Conservation (phyloP, 768 basidiomycete species). For the Boletellus sp. region DNA sequence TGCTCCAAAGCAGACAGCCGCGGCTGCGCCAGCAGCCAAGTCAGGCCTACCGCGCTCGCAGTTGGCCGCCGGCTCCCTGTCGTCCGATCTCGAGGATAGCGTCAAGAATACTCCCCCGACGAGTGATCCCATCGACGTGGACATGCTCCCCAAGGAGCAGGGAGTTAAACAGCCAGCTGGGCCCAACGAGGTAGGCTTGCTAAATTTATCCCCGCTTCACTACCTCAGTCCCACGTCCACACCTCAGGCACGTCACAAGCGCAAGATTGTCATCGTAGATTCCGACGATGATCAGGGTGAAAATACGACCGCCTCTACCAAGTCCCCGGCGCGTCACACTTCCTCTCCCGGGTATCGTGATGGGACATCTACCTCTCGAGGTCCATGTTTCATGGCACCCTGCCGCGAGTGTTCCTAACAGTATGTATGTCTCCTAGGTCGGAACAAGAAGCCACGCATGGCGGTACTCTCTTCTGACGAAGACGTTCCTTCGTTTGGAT, state of each 20-base stretch:
- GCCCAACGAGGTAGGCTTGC: slow-evolving; percentile 32
- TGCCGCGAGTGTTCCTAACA: slow-evolving; percentile 2
- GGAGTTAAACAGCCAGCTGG: slow-evolving; percentile 38
- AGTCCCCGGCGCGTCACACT: slow-evolving; percentile 18
- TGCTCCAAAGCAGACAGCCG: slow-evolving; percentile 31
- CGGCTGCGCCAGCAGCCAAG: not conserved
- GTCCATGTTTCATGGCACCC: slow-evolving; percentile 9
- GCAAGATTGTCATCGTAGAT: slow-evolving; percentile 65
- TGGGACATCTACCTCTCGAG: slow-evolving; percentile 27
- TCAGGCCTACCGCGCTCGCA: slow-evolving; percentile 25
- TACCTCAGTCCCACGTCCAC: not conserved
- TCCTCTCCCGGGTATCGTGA: slow-evolving; percentile 28
- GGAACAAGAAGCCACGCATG: slow-evolving; percentile 60
- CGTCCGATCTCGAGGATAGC: slow-evolving; percentile 50
- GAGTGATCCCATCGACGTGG: slow-evolving; percentile 74
- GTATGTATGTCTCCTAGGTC: slow-evolving; percentile 31
- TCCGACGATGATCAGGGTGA: slow-evolving; percentile 60
- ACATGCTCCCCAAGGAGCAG: slow-evolving; percentile 54
- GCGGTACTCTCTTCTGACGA: slow-evolving; percentile 49
- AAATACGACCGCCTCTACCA: not conserved
- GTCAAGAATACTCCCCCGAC: slow-evolving; percentile 64
- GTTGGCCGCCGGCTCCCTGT: slow-evolving; percentile 35
- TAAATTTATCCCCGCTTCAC: not conserved
- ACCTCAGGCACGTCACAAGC: slow-evolving; percentile 48
- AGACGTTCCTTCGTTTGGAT: slow-evolving; percentile 47